Evolutionary conservation across 1,139 yeast genomes (phyloP), one percentile per base, ranked within the genome.

Genomic region (Debaryomycetaceae sp.): DNA sequence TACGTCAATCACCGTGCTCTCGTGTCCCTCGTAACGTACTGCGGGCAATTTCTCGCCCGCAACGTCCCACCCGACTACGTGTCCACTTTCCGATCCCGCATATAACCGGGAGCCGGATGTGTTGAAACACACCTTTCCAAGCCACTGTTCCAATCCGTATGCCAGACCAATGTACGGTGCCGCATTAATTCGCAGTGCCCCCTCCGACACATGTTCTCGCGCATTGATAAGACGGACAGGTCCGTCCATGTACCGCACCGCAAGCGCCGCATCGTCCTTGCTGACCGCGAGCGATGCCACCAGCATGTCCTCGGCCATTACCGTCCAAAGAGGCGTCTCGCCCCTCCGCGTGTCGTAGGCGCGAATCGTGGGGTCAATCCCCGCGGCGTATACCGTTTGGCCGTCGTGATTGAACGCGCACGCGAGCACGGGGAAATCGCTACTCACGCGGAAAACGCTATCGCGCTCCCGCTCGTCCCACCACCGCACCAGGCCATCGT

Each of bases 361-460:
- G 28, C 55, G 48, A 0, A 82, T 62, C 0, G 60, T 51, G 1
- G 85, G 78, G 35, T 81, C 90, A 3, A 82, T 68, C 1, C 94
- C 94, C 0, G 77, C 60, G 4, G 72, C 58, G 39, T 62, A 81
- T 3, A 79, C 40, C 5, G 53, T 52, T 8, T 53, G 43, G 2
- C 69, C 76, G 21, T 48, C 47, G 3, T 44, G 37, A 32, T 52
- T 52, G 30, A 56, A 45, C 2, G 67, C 63, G 5, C 77, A 70
- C 0, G 82, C 58, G 13, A 80, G 49, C 2, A 81, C 41, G 0
- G 93, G 90, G 40, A 58, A 77, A 2, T 61, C 62, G 0, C 76
- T 61, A 12, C 53, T 44, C 27, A 73, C 51, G 15, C 39, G 45
- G 3, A 43, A 42, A 0, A 66, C 54, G 1, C 68, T 58, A 2